Evolutionary conservation across 495 filamentous ascomycete genomes (phyloP).

Genomic region (Poronia punctata): DNA sequence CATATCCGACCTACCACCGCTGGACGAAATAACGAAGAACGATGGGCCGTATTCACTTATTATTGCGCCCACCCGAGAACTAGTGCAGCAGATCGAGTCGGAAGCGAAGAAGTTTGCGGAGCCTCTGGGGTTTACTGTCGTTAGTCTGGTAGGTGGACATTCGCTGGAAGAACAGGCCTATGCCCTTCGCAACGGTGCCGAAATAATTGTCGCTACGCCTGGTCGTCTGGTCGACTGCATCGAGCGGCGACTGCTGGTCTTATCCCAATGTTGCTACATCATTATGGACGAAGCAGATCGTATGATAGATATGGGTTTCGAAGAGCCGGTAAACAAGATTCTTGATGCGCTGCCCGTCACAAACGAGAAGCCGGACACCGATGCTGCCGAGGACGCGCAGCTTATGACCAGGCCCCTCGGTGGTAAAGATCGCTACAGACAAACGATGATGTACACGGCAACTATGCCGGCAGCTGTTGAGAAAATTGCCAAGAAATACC

Average conservation of each 20-base stretch:
- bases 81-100: slow-evolving; percentile 95
- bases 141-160: slow-evolving; percentile 96
- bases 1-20: slow-evolving; percentile 81
- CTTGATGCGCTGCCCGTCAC: slow-evolving; percentile 90
- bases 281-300: slow-evolving; percentile 97
- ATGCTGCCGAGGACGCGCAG: slow-evolving; percentile 81
- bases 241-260: slow-evolving; percentile 83
- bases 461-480: slow-evolving; percentile 95
- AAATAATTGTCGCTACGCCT: slow-evolving; percentile 97
- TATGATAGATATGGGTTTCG: slow-evolving; percentile 98
- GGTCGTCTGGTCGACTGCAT: slow-evolving; percentile 97
- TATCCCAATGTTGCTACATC: slow-evolving; percentile 94
- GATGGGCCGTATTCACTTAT: slow-evolving; percentile 96
- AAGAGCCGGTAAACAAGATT: slow-evolving; percentile 97
- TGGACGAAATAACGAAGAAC: slow-evolving; percentile 84
- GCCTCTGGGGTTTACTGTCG: slow-evolving; percentile 89
- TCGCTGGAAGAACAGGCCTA: slow-evolving; percentile 92
- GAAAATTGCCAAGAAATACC: slow-evolving; percentile 91
- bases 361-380: slow-evolving; percentile 94
- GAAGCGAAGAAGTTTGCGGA: slow-evolving; percentile 92
- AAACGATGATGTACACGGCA: slow-evolving; percentile 99
- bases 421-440: slow-evolving; percentile 81
- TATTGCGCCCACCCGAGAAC: slow-evolving; percentile 93
- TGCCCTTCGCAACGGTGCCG: slow-evolving; percentile 87
- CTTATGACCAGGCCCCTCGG: slow-evolving; percentile 79